Percentiles rank a stretch among this genome's conserved stretches.
These are phyloP conservation scores for Cercophora newfieldiana DNA, from an alignment of 495 filamentous ascomycete species.

Conservation along the genomic window DNA sequence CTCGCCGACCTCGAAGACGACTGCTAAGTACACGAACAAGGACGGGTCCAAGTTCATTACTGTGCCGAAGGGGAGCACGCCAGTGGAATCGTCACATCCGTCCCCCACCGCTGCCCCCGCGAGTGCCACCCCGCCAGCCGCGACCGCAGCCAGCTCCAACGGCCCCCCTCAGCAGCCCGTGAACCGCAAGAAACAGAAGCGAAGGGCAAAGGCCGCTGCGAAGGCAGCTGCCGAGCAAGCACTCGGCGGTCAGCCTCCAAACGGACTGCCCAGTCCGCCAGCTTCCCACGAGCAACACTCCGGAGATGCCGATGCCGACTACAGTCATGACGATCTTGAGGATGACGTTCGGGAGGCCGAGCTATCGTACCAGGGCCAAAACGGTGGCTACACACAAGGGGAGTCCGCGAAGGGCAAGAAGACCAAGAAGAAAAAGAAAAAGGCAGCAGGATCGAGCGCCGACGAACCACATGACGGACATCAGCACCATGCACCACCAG, in stretches of 20 bases:
- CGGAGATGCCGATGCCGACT: slow-evolving; percentile 30
- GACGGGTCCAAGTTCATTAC: slow-evolving; percentile 69
- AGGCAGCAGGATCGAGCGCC: slow-evolving; percentile 13
- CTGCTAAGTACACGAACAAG: slow-evolving; percentile 63
- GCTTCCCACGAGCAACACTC: slow-evolving; percentile 34
- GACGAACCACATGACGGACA: slow-evolving; percentile 18
- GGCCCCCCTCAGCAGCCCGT: slow-evolving; percentile 52
- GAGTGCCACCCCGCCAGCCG: slow-evolving; percentile 27
- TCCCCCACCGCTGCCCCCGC: slow-evolving; percentile 45
- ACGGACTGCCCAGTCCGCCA: slow-evolving; percentile 42
- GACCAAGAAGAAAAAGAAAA: slow-evolving; percentile 58
- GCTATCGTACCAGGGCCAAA: not conserved
- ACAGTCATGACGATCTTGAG: slow-evolving; percentile 33
- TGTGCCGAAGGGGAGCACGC: slow-evolving; percentile 57
- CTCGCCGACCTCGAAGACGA: slow-evolving; percentile 45
- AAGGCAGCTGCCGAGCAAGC: slow-evolving; percentile 55
- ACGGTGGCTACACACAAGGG: slow-evolving; percentile 20
- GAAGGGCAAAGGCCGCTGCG: slow-evolving; percentile 74
- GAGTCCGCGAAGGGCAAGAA: slow-evolving; percentile 50
- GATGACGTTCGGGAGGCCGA: slow-evolving; percentile 1
- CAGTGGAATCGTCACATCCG: slow-evolving; percentile 52
- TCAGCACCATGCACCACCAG: slow-evolving; percentile 25
- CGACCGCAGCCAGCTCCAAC: slow-evolving; percentile 25
- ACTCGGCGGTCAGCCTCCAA: slow-evolving; percentile 32
- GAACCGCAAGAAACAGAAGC: slow-evolving; percentile 92